Percentiles rank a stretch among this genome's conserved stretches.
Evolutionary conservation across 345 rosid genomes (phyloP).

Genomic region (Theobroma cacao): DNA sequence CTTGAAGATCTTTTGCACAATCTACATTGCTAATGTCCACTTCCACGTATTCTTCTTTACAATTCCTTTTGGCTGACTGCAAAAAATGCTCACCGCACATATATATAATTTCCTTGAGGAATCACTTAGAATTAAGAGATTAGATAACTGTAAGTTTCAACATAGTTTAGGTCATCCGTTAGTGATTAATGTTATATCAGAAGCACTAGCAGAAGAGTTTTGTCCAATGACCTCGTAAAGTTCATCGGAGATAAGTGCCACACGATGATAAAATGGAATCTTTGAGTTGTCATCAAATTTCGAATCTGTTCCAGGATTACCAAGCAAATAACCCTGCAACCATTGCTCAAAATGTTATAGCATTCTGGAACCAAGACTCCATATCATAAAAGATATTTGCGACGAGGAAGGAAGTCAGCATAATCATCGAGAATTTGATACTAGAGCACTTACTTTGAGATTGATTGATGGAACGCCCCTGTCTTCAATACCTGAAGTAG

Average conservation of each 20-base stretch:
- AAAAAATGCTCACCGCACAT: not conserved
- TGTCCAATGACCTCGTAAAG: constrained; percentile 41
- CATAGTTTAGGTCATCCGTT: not conserved
- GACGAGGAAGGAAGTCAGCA: not conserved
- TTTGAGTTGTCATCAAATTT: constrained; percentile 29
- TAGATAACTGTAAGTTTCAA: not conserved
- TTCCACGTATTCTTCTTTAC: constrained; percentile 25
- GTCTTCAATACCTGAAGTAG: constrained; percentile 13
- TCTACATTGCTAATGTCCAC: not conserved
- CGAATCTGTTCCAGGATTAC: constrained; percentile 35
- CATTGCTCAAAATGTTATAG: not conserved
- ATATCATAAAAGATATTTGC: not conserved
- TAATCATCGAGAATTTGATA: not conserved
- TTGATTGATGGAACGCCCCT: constrained; percentile 25
- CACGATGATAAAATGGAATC: constrained; percentile 38
- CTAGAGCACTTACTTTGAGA: constrained; percentile 32
- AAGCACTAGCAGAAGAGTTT: not conserved
- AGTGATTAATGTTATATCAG: not conserved
- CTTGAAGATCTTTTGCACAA: constrained; percentile 31
- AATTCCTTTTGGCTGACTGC: constrained; percentile 30
- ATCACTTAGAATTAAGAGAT: not conserved
- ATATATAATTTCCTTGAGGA: not conserved
- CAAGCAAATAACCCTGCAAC: constrained; percentile 48
- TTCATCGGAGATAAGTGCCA: constrained; percentile 56
- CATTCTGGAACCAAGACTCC: not conserved